These are phyloP conservation scores for Sicyos edulis DNA, from an alignment of 306 rosid genomes.

Conservation along the genomic window DNA sequence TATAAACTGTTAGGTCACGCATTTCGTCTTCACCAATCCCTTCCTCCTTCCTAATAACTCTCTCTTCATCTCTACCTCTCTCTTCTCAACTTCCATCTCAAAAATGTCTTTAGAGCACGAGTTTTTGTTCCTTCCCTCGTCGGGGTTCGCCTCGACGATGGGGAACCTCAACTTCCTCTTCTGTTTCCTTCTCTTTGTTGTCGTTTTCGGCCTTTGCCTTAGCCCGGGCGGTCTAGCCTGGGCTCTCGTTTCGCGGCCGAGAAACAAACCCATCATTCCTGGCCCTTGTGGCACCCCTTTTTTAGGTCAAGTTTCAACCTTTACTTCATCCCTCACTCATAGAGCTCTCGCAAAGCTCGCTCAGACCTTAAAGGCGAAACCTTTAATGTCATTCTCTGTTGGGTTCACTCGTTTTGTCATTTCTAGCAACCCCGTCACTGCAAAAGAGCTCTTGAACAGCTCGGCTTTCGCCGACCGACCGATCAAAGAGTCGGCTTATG, in stretches of 20 bases:
- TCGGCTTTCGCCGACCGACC: constrained; percentile 63
- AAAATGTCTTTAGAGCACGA: constrained; percentile 40
- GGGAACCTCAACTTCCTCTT: constrained; percentile 28
- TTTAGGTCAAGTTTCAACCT: constrained; percentile 23
- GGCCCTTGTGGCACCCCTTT: constrained; percentile 61
- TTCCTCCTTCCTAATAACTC: not conserved
- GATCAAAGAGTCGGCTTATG: constrained; percentile 63
- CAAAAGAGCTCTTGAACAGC: constrained; percentile 56
- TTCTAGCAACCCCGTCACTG: constrained; percentile 51
- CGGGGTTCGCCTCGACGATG: constrained; percentile 23
- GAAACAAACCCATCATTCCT: constrained; percentile 27
- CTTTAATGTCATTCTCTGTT: constrained; percentile 55
- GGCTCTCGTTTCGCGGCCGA: constrained; percentile 30
- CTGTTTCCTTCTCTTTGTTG: constrained; percentile 20
- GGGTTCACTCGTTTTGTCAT: constrained; percentile 63
- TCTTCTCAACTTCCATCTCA: not conserved
- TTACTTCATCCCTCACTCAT: constrained; percentile 36
- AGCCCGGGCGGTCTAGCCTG: constrained; percentile 69
- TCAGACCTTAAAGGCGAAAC: constrained; percentile 27
- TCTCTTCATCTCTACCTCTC: not conserved
- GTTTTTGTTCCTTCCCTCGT: constrained; percentile 32
- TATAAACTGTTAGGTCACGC: no score
- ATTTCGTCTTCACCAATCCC: no score
- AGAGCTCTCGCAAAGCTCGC: constrained; percentile 40
- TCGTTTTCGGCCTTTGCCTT: constrained; percentile 29